Base-by-base conservation (phyloP, 2,329 filamentous ascomycete genomes). In the Alternaria novae-zelandiae region DNA sequence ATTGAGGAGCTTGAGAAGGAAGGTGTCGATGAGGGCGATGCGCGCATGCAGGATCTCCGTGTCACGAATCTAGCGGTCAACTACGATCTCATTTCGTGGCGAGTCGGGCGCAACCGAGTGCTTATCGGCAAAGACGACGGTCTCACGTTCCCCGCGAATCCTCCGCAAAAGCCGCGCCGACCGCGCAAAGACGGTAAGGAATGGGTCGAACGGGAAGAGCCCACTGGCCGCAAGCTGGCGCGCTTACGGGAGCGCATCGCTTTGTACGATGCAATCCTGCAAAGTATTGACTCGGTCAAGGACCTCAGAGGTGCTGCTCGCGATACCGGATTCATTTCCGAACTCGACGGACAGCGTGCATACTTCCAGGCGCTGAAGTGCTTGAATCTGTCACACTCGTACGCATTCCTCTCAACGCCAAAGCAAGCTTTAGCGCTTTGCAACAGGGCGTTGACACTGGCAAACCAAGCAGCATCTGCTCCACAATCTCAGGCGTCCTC, bases 291-390 rank as follows among this genome's bases (percentile, higher is more conserved):
- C 69, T 93, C 94, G 5, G 89, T 97, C 78, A 93, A 91, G 72
- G 93, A 97, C 64, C 86, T 99, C 13, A 91, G 94, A 3, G 96
- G 96, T 79, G 92, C 97, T 17, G 93, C 93, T 36, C 91, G 93
- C 45, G 96, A 99, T 74, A 86, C 89, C 44, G 84, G 83, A 15
- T 91, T 99, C 68, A 85, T 94, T 5, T 82, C 86, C 49, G 93
- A 96, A 78, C 83, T 99, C n/a, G 88, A 92, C 59, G 89, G 89
- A 32, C 95, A 93, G 70, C 86, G 87, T 36, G 85, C 87, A 64
- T 98, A 98, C 81, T 99, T 98, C 82, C 88, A 90, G 65, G 92
- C 96, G 10, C 84, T 98, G 59, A 97, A 95, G 90, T 94, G 89
- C 71, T 85, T 97, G 53, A 90, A 94, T 43, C 90, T 98, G 69